Percentiles rank a stretch among this genome's conserved stretches.
Conservation (phyloP, 2,329 filamentous ascomycete species). For the Zymoseptoria brevis region DNA sequence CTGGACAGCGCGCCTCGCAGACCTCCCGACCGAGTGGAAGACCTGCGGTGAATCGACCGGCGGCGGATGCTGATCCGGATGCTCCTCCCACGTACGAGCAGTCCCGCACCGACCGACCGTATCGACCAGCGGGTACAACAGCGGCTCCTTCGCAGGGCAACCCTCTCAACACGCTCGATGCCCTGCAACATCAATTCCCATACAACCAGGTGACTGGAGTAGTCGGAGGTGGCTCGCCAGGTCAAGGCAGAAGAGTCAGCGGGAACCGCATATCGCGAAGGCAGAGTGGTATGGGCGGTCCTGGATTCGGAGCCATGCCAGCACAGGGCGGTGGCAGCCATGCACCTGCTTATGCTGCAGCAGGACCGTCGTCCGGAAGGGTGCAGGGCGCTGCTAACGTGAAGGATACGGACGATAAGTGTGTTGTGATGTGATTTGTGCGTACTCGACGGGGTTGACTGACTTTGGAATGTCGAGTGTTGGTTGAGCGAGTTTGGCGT, state of each 20-base stretch:
- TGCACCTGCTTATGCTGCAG: conserved; percentile 7
- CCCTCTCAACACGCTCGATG: conserved; percentile 28
- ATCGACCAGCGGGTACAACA: conserved; percentile 32
- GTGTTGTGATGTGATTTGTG: conserved; percentile 40
- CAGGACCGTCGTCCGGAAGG: conserved; percentile 8
- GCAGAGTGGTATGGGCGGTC: conserved; percentile 11
- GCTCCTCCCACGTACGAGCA: conserved; percentile 61
- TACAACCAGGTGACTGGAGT: conserved; percentile 12
- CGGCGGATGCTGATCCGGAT: conserved; percentile 39
- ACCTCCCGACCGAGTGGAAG: conserved; percentile 10
- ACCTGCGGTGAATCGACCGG: conserved; percentile 24
- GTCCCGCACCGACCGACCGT: conserved; percentile 49
- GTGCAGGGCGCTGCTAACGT: conserved; percentile 19
- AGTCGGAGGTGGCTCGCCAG: conserved; percentile 10
- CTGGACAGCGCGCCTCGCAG: conserved; percentile 2
- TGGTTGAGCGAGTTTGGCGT: not conserved
- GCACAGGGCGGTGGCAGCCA: conserved; percentile 3
- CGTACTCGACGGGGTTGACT: not conserved
- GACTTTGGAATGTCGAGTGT: not conserved
- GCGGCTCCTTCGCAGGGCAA: conserved; percentile 25
- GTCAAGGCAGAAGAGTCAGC: conserved; percentile 8
- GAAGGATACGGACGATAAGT: conserved; percentile 32
- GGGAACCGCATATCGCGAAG: conserved; percentile 14
- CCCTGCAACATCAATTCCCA: conserved; percentile 24
- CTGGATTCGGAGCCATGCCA: not conserved